Evolutionary conservation across 106 monocot species (phyloP), one percentile per base, ranked within the genome.

Genomic region (Acorus gramineus): DNA sequence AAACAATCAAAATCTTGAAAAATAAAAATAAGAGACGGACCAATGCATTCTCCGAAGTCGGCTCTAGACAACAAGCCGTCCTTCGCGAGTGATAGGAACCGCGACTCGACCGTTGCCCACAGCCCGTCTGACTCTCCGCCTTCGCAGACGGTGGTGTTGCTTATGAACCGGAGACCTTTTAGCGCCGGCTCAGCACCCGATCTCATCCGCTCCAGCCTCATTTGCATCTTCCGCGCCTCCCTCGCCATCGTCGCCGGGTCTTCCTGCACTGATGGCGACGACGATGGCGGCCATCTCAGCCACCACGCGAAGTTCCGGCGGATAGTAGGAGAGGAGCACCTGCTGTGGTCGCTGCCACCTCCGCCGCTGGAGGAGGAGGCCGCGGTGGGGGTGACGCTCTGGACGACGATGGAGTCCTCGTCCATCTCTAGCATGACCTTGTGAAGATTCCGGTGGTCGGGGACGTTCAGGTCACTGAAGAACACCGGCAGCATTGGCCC

Each of bases 11-110:
- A 2, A 52, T 9, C 4, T 4, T 4, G 13, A 10, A 7, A 28
- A n/a, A 14, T 9, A 14, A 28, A 59, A 4, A 6, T 11, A 5
- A 11, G 52, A 14, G 7, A 44, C 8, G 55, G 47, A 85, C 85
- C 85, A 45, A 92, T 92, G 67, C 92, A 92, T 68, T 92, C 87
- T 28, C 84, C 92, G 66, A 92, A 92, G 65, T 87, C 77, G n/a
- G 84, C 82, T 47, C 92, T 73, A 43, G 74, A 73, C 66, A 92
- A 85, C 50, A 85, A 62, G 0, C 85, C 87, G 44, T 92, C 92
- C 14, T 48, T 60, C 28, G 87, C 63, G 45, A 92, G 82, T 7
- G 47, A 7, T 14, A 49, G 54, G 76, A 92, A 92, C 10, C 92
- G 84, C 5, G 68, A 50, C 70, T 92, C 87, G 2, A 92, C 92